Evolutionary conservation across 805 yeast genomes (phyloP).

Genomic region (Diddensiella caesifluorescens): DNA sequence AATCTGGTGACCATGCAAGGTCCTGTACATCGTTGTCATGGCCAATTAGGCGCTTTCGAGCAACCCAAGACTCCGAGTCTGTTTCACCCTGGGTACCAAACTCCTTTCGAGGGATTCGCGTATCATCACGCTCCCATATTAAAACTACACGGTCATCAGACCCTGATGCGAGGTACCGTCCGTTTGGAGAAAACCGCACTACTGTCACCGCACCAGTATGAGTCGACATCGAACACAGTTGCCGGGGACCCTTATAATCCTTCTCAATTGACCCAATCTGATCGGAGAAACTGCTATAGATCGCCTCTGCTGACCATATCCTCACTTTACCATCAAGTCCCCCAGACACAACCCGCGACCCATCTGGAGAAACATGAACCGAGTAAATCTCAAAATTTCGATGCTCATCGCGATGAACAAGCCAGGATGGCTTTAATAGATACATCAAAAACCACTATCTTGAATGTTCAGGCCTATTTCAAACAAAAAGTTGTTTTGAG

Average conservation of each 20-base stretch:
- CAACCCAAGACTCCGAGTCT: slow-evolving; percentile 92
- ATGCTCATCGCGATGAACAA: slow-evolving; percentile 68
- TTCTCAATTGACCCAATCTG: neutral
- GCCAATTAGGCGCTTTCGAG: slow-evolving; percentile 84
- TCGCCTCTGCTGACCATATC: slow-evolving; percentile 85
- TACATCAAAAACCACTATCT: slow-evolving; percentile 41
- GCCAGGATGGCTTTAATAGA: slow-evolving; percentile 67
- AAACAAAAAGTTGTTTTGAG: neutral
- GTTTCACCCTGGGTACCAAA: slow-evolving; percentile 60
- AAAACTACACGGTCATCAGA: slow-evolving; percentile 89
- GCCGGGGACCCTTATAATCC: slow-evolving; percentile 31
- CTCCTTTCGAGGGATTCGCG: slow-evolving; percentile 43
- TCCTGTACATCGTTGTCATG: slow-evolving; percentile 98
- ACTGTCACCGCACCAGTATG: slow-evolving; percentile 97
- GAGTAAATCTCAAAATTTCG: slow-evolving; percentile 82
- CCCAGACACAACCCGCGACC: slow-evolving; percentile 83
- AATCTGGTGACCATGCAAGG: slow-evolving; percentile 97
- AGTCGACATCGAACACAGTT: slow-evolving; percentile 85
- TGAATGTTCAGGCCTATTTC: neutral
- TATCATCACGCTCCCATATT: slow-evolving; percentile 91
- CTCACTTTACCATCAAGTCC: slow-evolving; percentile 87
- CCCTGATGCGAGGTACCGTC: slow-evolving; percentile 86
- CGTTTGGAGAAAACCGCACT: slow-evolving; percentile 88
- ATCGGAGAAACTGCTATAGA: slow-evolving; percentile 42
- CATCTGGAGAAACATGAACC: slow-evolving; percentile 74